Evolutionary conservation across 202 grass and related monocot species (phyloP), one percentile per base, ranked within the genome.

Genomic region (Panicum hallii): DNA sequence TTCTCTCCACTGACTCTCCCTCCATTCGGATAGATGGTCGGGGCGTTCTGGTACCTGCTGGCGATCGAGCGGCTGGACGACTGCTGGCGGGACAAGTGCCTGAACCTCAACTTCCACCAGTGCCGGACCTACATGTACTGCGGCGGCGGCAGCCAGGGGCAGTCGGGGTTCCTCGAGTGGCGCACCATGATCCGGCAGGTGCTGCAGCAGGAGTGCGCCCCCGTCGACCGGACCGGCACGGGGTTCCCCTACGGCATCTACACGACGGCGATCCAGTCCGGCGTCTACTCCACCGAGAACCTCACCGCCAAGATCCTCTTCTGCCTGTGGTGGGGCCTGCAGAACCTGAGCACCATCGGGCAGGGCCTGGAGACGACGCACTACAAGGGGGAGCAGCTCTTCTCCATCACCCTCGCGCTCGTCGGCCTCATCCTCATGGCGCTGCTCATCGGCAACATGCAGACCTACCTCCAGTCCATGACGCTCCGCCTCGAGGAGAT

Each of bases 381-480:
- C 60, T 96, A 91, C 81, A 79, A 83, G n/a, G 88, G 88, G 5
- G 93, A 96, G 87, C 86, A 91, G 62, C 76, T 96, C 52, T 96
- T 96, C 79, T 91, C 87, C 26, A 96, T 96, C 83, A 34, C 67
- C 52, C 77, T 96, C 1, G 93, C 91, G 6, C 79, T 96, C 15
- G 30, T 91, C 5, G 93, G 93, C 0, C 78, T 96, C 14, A 91
- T 96, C 84, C 93, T 96, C 72, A 89, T 96, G 79, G 89, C 90
- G 7, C 91, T 96, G 6, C 93, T 96, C 36, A 93, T 96, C 67
- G 93, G 93, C 55, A 95, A 95, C 79, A 95, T 95, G 93, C 93
- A 95, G 93, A 95, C 86, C 6, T 95, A 90, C 72, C 88, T 95
- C 22, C 93, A 95, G 79, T 95, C 93, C 1, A 68, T 90, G 38